Percentiles rank a stretch among this genome's conserved stretches.
These are phyloP conservation scores for Colletotrichum acutatum DNA, from an alignment of 2,329 filamentous ascomycete genomes.

Conservation along the genomic window DNA sequence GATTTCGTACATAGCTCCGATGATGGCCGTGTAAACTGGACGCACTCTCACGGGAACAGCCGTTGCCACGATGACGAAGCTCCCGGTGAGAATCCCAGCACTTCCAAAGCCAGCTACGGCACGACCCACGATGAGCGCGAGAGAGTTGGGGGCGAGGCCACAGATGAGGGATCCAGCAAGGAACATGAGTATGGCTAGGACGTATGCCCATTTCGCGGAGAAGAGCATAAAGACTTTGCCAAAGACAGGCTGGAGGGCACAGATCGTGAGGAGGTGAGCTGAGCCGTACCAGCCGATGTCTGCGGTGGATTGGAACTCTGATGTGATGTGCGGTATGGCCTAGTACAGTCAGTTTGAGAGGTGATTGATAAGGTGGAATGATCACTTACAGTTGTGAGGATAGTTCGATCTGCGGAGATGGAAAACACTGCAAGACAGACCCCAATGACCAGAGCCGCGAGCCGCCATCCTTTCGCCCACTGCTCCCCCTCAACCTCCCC, in stretches of 20 bases:
- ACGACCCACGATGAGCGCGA: conserved; percentile 24
- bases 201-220: conserved; percentile 45
- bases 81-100: conserved; percentile 45
- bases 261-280: conserved; percentile 50
- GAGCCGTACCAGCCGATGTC: conserved; percentile 61
- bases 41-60: conserved; percentile 44
- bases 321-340: conserved; percentile 56
- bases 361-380: neutral
- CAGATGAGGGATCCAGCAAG: conserved; percentile 24
- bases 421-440: conserved; percentile 26
- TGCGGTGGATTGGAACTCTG: conserved; percentile 48
- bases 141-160: conserved; percentile 23
- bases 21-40: conserved; percentile 45
- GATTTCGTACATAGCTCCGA: conserved; percentile 45
- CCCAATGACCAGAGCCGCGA: conserved; percentile 14
- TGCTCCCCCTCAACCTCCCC: neutral
- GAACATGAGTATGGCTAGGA: conserved; percentile 32
- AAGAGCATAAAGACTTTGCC: conserved; percentile 51
- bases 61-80: conserved; percentile 46
- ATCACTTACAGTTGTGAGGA: conserved; percentile 20
- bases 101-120: conserved; percentile 33
- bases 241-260: conserved; percentile 38
- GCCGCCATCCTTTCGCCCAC: conserved; percentile 19
- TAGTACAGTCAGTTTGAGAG: neutral
- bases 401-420: conserved; percentile 24